Percentiles rank a stretch among this genome's conserved stretches.
These are phyloP conservation scores for Colletotrichum costaricense DNA, from an alignment of 2,329 filamentous ascomycete genomes.

Conservation along the genomic window DNA sequence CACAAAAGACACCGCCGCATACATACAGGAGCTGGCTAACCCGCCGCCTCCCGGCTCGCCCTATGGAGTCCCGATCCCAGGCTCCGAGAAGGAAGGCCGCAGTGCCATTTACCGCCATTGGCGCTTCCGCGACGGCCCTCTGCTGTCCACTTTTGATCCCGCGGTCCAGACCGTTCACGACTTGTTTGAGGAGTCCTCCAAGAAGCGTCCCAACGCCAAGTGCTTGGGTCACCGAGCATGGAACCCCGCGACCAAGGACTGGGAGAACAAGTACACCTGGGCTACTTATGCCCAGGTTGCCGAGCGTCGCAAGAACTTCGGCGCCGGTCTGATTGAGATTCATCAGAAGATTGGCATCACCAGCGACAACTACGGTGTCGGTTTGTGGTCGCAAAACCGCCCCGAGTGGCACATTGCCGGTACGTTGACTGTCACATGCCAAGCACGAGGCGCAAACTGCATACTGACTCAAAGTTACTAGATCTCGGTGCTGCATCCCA, in stretches of 20 bases:
- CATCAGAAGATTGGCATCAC: slow-evolving; percentile 77
- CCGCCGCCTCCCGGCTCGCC: slow-evolving; percentile 80
- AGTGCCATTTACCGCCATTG: slow-evolving; percentile 86
- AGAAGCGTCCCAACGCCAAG: slow-evolving; percentile 71
- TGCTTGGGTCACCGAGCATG: slow-evolving; percentile 87
- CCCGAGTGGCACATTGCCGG: slow-evolving; percentile 89
- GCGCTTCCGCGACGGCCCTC: slow-evolving; percentile 76
- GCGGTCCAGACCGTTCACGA: slow-evolving; percentile 80
- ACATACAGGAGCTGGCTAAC: slow-evolving; percentile 63
- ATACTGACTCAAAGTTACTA: slow-evolving; percentile 45
- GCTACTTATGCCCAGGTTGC: slow-evolving; percentile 84
- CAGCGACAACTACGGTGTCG: slow-evolving; percentile 75
- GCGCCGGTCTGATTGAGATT: slow-evolving; percentile 85
- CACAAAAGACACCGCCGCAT: slow-evolving; percentile 48
- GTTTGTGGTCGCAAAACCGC: slow-evolving; percentile 88
- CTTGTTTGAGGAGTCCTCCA: slow-evolving; percentile 77
- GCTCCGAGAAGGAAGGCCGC: slow-evolving; percentile 78
- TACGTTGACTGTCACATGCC: slow-evolving; percentile 46
- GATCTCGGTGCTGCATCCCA: slow-evolving; percentile 91
- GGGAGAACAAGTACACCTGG: slow-evolving; percentile 82
- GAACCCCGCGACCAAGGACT: slow-evolving; percentile 78
- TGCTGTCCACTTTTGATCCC: slow-evolving; percentile 80
- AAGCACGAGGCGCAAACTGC: background rate
- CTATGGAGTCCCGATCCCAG: slow-evolving; percentile 82
- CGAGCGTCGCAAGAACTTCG: slow-evolving; percentile 83